Conservation (phyloP, 768 basidiomycete genomes). For the Tylopilus balloui region DNA sequence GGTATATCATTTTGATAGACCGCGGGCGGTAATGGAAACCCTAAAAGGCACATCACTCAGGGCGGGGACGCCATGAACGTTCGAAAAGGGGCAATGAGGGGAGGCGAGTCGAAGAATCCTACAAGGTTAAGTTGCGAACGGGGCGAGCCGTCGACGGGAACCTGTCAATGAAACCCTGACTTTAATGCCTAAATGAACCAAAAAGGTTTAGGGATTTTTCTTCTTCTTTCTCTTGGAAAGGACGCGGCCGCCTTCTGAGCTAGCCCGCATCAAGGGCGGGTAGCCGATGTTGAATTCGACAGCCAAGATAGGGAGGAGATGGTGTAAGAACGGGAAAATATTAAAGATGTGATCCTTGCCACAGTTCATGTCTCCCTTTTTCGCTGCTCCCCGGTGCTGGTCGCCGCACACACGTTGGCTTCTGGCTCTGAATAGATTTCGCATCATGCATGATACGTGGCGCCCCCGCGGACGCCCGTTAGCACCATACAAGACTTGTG, state of each 20-base stretch:
- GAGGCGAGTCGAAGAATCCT: too few species aligned
- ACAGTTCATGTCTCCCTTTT: background rate
- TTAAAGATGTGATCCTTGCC: background rate
- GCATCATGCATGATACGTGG: slow-evolving; percentile 9
- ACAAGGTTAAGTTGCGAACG: slow-evolving; percentile 29
- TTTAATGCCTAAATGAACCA: slow-evolving; percentile 9
- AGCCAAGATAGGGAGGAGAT: background rate
- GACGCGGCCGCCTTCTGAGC: background rate
- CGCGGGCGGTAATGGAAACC: slow-evolving; percentile 1
- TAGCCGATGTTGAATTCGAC: slow-evolving; percentile 14
- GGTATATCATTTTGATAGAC: slow-evolving; percentile 5
- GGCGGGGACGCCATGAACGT: slow-evolving; percentile 1
- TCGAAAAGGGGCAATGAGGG: slow-evolving; percentile 5
- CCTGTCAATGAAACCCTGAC: slow-evolving; percentile 27
- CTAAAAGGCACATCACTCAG: slow-evolving; percentile 19
- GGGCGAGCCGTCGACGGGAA: slow-evolving; percentile 10
- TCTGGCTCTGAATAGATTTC: background rate
- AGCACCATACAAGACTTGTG: slow-evolving; percentile 4
- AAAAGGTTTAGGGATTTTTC: slow-evolving; percentile 8
- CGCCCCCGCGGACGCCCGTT: slow-evolving; percentile 6
- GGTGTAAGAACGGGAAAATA: background rate
- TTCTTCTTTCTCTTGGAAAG: too few species aligned
- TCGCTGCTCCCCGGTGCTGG: background rate
- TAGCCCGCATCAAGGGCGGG: background rate
- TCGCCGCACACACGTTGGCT: slow-evolving; percentile 5